phyloP scores from a whole-genome alignment of 2,329 filamentous ascomycete species.

The Aspergillus arachidicola region DNA sequence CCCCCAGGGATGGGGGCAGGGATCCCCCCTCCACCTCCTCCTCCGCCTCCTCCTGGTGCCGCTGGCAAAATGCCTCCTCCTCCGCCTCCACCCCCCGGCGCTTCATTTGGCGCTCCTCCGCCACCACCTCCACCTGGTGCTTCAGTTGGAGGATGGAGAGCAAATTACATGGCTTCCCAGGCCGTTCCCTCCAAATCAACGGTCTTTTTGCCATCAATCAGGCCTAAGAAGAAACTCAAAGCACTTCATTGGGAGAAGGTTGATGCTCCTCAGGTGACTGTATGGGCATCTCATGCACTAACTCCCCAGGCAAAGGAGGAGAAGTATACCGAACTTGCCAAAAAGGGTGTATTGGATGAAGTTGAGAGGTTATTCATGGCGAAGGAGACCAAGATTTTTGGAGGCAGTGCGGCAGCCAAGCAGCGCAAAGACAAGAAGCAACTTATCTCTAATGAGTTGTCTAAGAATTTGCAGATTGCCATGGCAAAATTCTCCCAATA shows the following conservation, averaged over 20 bases:
- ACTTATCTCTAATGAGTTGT: constrained; percentile 87
- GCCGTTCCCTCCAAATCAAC: constrained; percentile 58
- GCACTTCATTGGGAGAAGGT: constrained; percentile 99
- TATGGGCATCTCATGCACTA: constrained; percentile 85
- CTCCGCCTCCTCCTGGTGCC: constrained; percentile 48
- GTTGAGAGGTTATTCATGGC: constrained; percentile 97
- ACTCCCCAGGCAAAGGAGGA: constrained; percentile 90
- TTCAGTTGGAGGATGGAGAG: constrained; percentile 59
- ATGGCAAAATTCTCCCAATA: constrained; percentile 89
- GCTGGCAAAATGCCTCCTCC: constrained; percentile 51
- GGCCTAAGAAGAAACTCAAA: constrained; percentile 99
- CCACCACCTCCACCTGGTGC: constrained; percentile 69
- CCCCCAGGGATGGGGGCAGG: constrained; percentile 41
- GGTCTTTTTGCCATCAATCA: constrained; percentile 74
- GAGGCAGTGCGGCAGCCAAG: constrained; percentile 63
- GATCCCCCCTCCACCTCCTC: constrained; percentile 54
- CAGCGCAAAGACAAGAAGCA: constrained; percentile 97
- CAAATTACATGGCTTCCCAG: constrained; percentile 72
- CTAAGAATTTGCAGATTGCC: constrained; percentile 89
- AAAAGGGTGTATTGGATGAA: constrained; percentile 94
- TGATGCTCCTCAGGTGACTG: constrained; percentile 84
- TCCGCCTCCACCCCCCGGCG: constrained; percentile 47
- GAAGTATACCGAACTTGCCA: constrained; percentile 90
- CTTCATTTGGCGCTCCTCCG: constrained; percentile 53
- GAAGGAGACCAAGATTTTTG: constrained; percentile 88